Evolutionary conservation across 1,139 yeast species (phyloP), one percentile per base, ranked within the genome.

Genomic region (Komagataea norvegica): DNA sequence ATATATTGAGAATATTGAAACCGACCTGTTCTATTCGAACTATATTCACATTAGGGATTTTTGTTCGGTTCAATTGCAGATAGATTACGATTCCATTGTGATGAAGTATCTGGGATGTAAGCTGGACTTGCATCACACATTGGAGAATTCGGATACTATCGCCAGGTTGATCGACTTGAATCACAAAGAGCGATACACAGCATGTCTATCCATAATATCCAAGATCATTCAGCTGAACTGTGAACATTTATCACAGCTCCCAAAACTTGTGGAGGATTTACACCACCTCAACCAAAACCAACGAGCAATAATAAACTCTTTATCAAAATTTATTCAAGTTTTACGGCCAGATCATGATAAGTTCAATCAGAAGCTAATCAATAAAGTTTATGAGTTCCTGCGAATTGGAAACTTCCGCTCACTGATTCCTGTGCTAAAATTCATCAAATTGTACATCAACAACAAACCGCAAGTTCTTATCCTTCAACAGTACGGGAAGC

Each of bases 181-280:
- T n/a, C n/a, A n/a, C n/a, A n/a, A n/a, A 19, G n/a, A n/a, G 3
- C 5, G 13, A 3, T 45, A 45, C 29, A 6, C 16, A 6, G 22
- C 31, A 6, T 33, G 41, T 16, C 36, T 42, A 3, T 8, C 20
- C 2, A 22, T 44, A 10, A 8, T 41, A 3, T 13, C 33, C 6
- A 8, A 14, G 3, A 11, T 43, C 11, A 35, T 46, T 3, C 32
- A 31, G 3, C 26, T 29, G 6, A 29, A 29, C 14, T 46, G 47
- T 25, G 15, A 23, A 1, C 16, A 30, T n/a, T 25, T 38, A 37
- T 30, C 28, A 16, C 4, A 21, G 3, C 15, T 31, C 6, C 41
- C 23, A n/a, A 29, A 35, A 11, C 14, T 46, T 18, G 42, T 46
- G 19, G 47, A 44, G 21, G 40, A 45, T 3, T 17, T 40, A 3